Percentiles rank a stretch among this genome's conserved stretches.
phyloP scores from a whole-genome alignment of 345 rosid genomes.

The Adansonia digitata region DNA sequence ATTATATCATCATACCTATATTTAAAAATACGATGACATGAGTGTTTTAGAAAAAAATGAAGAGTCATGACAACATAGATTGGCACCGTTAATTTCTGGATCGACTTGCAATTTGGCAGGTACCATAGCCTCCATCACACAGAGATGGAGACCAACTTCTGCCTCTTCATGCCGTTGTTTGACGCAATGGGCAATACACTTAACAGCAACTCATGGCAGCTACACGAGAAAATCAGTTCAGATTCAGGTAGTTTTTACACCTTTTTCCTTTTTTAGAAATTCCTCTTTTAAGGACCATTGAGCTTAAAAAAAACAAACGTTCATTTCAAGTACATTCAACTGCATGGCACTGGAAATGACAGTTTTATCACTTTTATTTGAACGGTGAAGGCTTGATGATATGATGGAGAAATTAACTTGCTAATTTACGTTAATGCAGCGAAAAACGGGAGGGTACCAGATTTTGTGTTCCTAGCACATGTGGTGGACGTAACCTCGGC shows the following conservation, averaged over 20 bases:
- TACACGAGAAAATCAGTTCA: conserved; percentile 45
- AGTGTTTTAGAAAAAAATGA: too few relatives aligned
- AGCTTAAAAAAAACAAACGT: not conserved
- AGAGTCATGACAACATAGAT: too few relatives aligned
- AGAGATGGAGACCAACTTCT: conserved; percentile 74
- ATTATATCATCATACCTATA: too few relatives aligned
- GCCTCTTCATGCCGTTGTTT: conserved; percentile 96
- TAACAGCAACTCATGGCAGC: conserved; percentile 64
- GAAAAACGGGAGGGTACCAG: conserved; percentile 47
- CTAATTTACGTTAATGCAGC: conserved; percentile 32
- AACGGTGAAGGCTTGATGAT: too few relatives aligned
- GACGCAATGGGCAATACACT: conserved; percentile 78
- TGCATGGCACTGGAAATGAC: not conserved
- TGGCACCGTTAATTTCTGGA: not conserved
- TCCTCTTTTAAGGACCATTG: not conserved
- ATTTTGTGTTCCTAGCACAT: conserved; percentile 94
- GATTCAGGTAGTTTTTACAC: conserved; percentile 52
- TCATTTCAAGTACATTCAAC: not conserved
- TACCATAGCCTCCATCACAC: conserved; percentile 83
- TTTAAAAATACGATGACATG: too few relatives aligned
- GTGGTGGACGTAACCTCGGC: conserved; percentile 63
- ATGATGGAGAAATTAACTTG: too few relatives aligned
- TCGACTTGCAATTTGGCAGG: conserved; percentile 30
- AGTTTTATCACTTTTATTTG: not conserved
- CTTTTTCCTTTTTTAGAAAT: too few relatives aligned